Percentiles rank a stretch among this genome's conserved stretches.
Conservation (phyloP, 2,329 filamentous ascomycete species). For the Plenodomus tracheiphilus region DNA sequence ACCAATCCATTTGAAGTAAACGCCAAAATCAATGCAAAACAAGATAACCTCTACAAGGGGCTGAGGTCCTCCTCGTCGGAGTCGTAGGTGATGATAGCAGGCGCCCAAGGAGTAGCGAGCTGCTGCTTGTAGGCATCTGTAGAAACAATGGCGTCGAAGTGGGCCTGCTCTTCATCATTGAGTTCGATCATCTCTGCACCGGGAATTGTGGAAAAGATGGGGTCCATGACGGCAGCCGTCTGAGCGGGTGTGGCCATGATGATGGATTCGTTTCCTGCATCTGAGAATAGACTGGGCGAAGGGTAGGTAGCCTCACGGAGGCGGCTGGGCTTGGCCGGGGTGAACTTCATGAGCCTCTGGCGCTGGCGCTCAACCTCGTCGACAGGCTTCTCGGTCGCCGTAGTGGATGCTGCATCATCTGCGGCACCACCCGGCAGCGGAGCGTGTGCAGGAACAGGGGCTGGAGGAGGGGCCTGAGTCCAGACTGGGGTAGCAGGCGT, state of each 20-base stretch:
- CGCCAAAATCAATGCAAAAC: background rate
- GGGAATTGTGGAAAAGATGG: conserved; percentile 26
- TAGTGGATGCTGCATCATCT: conserved; percentile 5
- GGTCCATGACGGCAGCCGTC: conserved; percentile 3
- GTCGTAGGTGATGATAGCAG: conserved; percentile 20
- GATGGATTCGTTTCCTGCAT: conserved; percentile 27
- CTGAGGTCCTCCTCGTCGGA: conserved; percentile 30
- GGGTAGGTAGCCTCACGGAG: conserved; percentile 39
- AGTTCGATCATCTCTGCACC: conserved; percentile 20
- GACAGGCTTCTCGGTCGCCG: conserved; percentile 11
- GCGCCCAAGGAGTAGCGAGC: conserved; percentile 17
- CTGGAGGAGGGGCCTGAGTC: conserved; percentile 41
- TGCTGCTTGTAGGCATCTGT: conserved; percentile 14
- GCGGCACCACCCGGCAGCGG: conserved; percentile 26
- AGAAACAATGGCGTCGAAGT: conserved; percentile 10
- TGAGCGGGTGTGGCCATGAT: conserved; percentile 22
- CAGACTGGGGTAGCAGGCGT: conserved; percentile 27
- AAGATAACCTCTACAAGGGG: conserved; percentile 4
- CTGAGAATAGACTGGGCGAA: conserved; percentile 34
- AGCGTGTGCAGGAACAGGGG: conserved; percentile 40
- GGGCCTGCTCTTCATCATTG: conserved; percentile 18
- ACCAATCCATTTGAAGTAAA: background rate
- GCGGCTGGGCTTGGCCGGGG: conserved; percentile 38
- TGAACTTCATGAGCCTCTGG: conserved; percentile 37
- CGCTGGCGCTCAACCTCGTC: conserved; percentile 36